Evolutionary conservation across 164 flowering plant genomes (phyloP), one percentile per base, ranked within the genome.

Genomic region (Piper longum): DNA sequence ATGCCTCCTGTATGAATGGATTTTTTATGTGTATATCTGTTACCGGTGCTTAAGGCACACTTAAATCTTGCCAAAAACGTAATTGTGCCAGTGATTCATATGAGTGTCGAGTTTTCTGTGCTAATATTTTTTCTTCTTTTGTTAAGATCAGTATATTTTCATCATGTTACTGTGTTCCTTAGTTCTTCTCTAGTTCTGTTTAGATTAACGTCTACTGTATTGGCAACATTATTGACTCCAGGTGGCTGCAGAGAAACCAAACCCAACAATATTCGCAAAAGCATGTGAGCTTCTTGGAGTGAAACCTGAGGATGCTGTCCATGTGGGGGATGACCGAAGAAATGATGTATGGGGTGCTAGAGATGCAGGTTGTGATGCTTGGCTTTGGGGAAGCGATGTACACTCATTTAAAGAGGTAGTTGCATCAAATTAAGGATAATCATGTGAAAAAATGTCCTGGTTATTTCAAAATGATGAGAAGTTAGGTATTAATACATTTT

Each of bases 321-420:
- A 93, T 78, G 91, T 93, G 4, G 99, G 99, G 60, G 99, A 93
- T 79, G 99, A 93, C 65, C 88, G 99, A 9, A 81, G 99, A 74
- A 93, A 93, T 70, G 99, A 93, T 69, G 65, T 93, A 61, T 93
- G 99, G 97, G 99, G 99, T 63, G 99, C 99, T 13, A 80, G 99
- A 75, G 99, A 85, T 81, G 99, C 97, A 16, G 99, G 99, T 36
- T 93, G 99, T 66, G 99, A 93, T 73, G 97, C 96, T 72, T 93
- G 99, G 99, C 89, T 93, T 48, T 93, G 99, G 99, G 99, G 99
- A 69, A 88, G 88, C 56, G 99, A 93, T 73, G 97, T 93, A 55
- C 77, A 79, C 66, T 90, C 99, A 58, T 88, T 93, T 71, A 81
- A 80, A 68, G 97, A 93, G 96, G 97, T 93, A 77, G 43, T n/a